phyloP scores from a whole-genome alignment of 306 rosid genomes.

The Cicer yamashitae region DNA sequence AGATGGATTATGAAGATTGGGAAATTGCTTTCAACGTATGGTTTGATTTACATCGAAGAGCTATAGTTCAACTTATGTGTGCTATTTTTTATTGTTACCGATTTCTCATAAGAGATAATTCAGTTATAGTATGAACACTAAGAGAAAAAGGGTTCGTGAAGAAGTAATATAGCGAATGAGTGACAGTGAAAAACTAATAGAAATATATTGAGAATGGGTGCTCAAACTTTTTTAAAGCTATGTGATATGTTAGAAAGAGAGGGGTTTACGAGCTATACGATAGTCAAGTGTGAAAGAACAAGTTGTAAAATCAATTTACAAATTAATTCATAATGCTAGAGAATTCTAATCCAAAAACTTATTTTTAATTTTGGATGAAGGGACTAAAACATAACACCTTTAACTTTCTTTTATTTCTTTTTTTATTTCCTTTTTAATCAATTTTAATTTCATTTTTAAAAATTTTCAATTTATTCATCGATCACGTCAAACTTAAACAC shows the following conservation, averaged over 20 bases:
- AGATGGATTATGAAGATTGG: neutral
- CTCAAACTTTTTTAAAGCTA: neutral
- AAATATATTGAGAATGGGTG: neutral
- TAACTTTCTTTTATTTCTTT: no score
- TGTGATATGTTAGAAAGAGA: neutral
- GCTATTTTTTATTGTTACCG: neutral
- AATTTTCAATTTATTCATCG: no score
- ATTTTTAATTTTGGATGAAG: no score
- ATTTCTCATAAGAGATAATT: no score
- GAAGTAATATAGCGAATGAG: neutral
- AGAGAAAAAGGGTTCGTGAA: no score
- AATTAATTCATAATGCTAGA: neutral
- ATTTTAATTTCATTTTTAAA: no score
- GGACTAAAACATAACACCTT: no score
- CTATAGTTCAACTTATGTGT: neutral
- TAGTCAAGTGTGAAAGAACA: neutral
- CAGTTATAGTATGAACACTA: no score
- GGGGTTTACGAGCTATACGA: neutral
- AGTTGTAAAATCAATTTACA: neutral
- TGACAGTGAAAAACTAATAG: neutral
- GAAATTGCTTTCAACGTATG: neutral
- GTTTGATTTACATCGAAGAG: neutral
- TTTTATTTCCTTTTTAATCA: no score
- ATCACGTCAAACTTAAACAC: no score
- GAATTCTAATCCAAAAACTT: no score